These are phyloP conservation scores for Sequoia sempervirens DNA, from an alignment of 75 land plant genomes.

Conservation along the genomic window DNA sequence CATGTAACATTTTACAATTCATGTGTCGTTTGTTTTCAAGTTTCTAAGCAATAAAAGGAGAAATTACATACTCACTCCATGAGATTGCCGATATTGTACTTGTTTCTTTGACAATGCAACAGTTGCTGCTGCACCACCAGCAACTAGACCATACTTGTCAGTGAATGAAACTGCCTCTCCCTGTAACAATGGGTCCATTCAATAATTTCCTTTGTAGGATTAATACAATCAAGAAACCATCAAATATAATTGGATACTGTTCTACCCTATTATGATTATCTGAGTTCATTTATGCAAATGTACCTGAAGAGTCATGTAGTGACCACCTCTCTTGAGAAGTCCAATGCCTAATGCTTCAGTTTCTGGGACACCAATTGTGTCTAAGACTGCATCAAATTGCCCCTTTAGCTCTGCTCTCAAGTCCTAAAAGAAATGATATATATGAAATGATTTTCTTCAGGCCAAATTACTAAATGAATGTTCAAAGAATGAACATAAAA, in stretches of 20 bases:
- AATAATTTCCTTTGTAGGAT: not conserved
- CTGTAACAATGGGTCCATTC: slow-evolving; percentile 24
- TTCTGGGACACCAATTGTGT: slow-evolving; percentile 80
- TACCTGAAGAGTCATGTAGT: slow-evolving; percentile 97
- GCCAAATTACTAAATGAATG: not conserved
- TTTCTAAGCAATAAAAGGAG: not conserved
- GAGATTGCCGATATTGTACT: slow-evolving; percentile 67
- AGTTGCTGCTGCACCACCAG: slow-evolving; percentile 75
- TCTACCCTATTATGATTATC: not conserved
- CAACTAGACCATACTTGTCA: slow-evolving; percentile 75
- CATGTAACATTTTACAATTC: not conserved
- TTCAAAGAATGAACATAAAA: not conserved
- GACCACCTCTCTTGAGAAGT: slow-evolving; percentile 78
- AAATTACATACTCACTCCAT: slow-evolving; percentile 73
- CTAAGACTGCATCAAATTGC: slow-evolving; percentile 86
- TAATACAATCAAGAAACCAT: not conserved
- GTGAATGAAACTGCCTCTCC: slow-evolving; percentile 81
- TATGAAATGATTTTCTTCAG: not conserved
- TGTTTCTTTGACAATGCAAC: slow-evolving; percentile 70
- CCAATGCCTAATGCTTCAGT: slow-evolving; percentile 81
- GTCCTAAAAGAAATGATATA: slow-evolving; percentile 40
- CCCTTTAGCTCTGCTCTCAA: slow-evolving; percentile 52
- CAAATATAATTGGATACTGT: not conserved
- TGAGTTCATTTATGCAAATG: not conserved
- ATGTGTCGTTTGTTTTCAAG: not conserved